Percentiles rank a stretch among this genome's conserved stretches.
These are phyloP conservation scores for Bretziella fagacearum DNA, from an alignment of 2,329 filamentous ascomycete genomes.

Conservation along the genomic window DNA sequence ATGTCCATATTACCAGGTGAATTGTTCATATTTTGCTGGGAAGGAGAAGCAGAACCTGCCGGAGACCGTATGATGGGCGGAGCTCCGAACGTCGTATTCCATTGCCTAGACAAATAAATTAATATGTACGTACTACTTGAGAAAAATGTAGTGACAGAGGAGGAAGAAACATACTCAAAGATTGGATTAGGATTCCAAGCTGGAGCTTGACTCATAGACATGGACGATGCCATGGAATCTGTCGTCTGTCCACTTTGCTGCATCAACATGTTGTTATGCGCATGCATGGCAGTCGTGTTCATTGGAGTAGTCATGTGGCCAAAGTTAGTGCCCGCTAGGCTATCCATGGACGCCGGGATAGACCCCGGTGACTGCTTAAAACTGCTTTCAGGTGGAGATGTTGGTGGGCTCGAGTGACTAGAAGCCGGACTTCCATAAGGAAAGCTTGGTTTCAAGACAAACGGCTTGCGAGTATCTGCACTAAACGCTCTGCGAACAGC, in stretches of 20 bases:
- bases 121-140: not conserved
- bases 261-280: conserved; percentile 13
- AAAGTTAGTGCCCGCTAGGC: conserved; percentile 7
- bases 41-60: conserved; percentile 29
- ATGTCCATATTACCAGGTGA: conserved; percentile 10
- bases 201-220: conserved; percentile 30
- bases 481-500: conserved; percentile 83
- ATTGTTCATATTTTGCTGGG: conserved; percentile 18
- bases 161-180: conserved; percentile 80
- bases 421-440: conserved; percentile 68
- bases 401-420: conserved; percentile 45
- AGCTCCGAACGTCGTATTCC: conserved; percentile 77
- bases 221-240: conserved; percentile 33
- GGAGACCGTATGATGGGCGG: conserved; percentile 9
- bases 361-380: conserved; percentile 9
- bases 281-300: conserved; percentile 18
- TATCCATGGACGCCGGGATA: conserved; percentile 7
- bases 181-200: conserved; percentile 76
- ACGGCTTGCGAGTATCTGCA: conserved; percentile 65
- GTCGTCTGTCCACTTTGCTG: conserved; percentile 31
- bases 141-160: not conserved
- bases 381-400: conserved; percentile 21
- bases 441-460: conserved; percentile 75
- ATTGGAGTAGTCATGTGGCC: conserved; percentile 5
- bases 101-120: conserved; percentile 46